Conservation (phyloP, 371 early-diverging fungal species). For the Choanephora cucurbitarum region DNA sequence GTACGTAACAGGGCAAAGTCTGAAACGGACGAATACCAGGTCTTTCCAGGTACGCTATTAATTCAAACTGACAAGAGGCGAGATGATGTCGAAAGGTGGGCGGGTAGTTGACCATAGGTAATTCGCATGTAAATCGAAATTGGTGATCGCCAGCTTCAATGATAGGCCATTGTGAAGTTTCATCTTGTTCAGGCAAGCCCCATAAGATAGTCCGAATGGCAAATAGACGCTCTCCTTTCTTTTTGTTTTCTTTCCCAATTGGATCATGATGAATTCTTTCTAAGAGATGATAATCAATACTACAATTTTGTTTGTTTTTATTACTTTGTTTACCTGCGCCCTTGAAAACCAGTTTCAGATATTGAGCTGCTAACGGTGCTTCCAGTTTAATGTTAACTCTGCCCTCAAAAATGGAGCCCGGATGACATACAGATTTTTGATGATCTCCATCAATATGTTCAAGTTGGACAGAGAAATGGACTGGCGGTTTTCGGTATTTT, state of each 20-base stretch:
- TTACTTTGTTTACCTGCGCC: conserved; percentile 26
- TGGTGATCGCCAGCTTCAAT: conserved; percentile 35
- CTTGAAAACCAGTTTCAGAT: conserved; percentile 38
- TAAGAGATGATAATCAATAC: conserved; percentile 6
- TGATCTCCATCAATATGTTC: conserved; percentile 16
- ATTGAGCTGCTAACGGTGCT: conserved; percentile 35
- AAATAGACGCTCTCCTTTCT: conserved; percentile 31
- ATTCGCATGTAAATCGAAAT: conserved; percentile 41
- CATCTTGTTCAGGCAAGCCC: conserved; percentile 14
- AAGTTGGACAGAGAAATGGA: conserved; percentile 16
- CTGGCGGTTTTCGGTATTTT: conserved; percentile 25
- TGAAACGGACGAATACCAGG: conserved; percentile 32
- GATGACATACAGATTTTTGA: conserved; percentile 23
- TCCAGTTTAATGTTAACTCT: conserved; percentile 26
- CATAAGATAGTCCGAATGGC: conserved; percentile 35
- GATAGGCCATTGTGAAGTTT: conserved; percentile 22
- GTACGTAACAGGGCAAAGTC: conserved; percentile 21
- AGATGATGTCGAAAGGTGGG: conserved; percentile 32
- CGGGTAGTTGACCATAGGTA: conserved; percentile 45
- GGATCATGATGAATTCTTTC: conserved; percentile 32
- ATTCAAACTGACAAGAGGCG: conserved; percentile 25
- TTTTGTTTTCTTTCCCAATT: conserved; percentile 21
- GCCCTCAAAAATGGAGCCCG: conserved; percentile 41
- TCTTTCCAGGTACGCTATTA: conserved; percentile 32
- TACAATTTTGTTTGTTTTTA: not conserved